Percentiles rank a stretch among this genome's conserved stretches.
These are phyloP conservation scores for Luffa aegyptiaca DNA, from an alignment of 306 rosid species.

Conservation along the genomic window DNA sequence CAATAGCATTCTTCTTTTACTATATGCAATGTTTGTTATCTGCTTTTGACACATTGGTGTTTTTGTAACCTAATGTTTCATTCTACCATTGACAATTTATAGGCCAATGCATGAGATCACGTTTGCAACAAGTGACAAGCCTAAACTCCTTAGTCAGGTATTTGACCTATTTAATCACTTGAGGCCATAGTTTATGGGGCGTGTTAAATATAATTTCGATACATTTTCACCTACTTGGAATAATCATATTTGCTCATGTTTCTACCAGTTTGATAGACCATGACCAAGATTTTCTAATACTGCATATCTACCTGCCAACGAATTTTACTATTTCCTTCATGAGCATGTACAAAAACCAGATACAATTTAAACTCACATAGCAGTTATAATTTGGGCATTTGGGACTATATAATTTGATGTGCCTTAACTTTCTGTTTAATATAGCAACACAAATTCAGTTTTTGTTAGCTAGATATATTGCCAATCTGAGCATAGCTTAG, in stretches of 20 bases:
- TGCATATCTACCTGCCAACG: not conserved
- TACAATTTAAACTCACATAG: not conserved
- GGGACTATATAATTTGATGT: not conserved
- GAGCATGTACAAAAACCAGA: not conserved
- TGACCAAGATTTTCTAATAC: not conserved
- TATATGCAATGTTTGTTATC: not conserved
- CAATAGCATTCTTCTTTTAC: not conserved
- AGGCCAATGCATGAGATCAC: conserved; percentile 99
- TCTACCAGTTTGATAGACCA: not conserved
- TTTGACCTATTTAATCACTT: conserved; percentile 13
- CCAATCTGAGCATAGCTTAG: too few species aligned
- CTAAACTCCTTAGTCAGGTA: conserved; percentile 97
- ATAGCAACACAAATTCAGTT: too few species aligned
- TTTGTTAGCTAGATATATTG: too few species aligned
- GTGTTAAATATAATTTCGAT: not conserved
- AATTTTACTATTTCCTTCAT: not conserved
- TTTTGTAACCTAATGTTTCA: not conserved
- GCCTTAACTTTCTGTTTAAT: not conserved
- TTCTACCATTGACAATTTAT: conserved; percentile 17
- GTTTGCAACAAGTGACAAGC: conserved; percentile 88
- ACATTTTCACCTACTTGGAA: not conserved
- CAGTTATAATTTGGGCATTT: not conserved
- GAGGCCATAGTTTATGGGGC: not conserved
- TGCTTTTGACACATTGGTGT: not conserved
- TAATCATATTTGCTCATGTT: not conserved